Conservation (phyloP, 306 rosid genomes). For the Trifolium dubium region DNA sequence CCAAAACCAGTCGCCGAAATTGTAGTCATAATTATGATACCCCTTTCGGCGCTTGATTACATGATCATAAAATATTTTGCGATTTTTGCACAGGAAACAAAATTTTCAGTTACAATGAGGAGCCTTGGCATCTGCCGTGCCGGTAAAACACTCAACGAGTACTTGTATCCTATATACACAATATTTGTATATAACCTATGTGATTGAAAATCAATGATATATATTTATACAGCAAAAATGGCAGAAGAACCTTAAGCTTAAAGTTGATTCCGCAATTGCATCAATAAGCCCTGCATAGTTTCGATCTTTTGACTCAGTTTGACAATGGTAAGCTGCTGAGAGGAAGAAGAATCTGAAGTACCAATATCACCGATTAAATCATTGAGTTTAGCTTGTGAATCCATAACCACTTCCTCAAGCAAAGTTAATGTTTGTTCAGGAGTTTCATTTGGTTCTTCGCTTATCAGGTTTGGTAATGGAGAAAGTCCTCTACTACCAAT, state of each 20-base stretch:
- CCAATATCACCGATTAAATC: slow-evolving; percentile 52
- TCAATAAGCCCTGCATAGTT: slow-evolving; percentile 68
- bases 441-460: slow-evolving; percentile 53
- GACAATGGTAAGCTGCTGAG: slow-evolving; percentile 54
- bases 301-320: slow-evolving; percentile 70
- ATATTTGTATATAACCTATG: slow-evolving; percentile 49
- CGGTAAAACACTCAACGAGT: slow-evolving; percentile 47
- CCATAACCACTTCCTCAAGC: slow-evolving; percentile 70
- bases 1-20: background rate
- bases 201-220: slow-evolving; percentile 44
- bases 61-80: background rate
- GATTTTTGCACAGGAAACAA: slow-evolving; percentile 47
- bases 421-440: slow-evolving; percentile 67
- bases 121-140: slow-evolving; percentile 39
- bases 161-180: slow-evolving; percentile 52
- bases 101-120: slow-evolving; percentile 44
- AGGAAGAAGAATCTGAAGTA: slow-evolving; percentile 58
- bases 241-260: slow-evolving; percentile 39
- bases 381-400: slow-evolving; percentile 66
- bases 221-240: slow-evolving; percentile 47
- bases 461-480: slow-evolving; percentile 50
- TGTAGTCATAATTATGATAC: background rate
- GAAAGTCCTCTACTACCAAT: slow-evolving; percentile 54
- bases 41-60: background rate
- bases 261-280: slow-evolving; percentile 63